Evolutionary conservation across 192 early-diverging fungal species (phyloP).

Genomic region (Linderina pennispora): DNA sequence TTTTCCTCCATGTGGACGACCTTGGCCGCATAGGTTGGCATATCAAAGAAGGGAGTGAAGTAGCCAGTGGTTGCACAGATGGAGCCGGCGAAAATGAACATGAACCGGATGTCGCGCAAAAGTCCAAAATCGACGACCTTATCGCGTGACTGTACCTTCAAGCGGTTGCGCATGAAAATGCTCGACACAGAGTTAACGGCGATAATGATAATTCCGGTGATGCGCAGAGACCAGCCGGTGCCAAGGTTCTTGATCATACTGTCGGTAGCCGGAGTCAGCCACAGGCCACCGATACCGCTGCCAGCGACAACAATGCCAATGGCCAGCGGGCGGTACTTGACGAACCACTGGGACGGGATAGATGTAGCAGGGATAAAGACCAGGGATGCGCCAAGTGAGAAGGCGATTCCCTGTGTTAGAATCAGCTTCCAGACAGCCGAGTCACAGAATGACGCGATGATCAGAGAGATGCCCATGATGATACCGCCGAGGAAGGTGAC

Average conservation of each 20-base stretch:
- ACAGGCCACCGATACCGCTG: constrained; percentile 50
- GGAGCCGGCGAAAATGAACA: constrained; percentile 29
- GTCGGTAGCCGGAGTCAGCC: constrained; percentile 45
- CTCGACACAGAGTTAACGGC: constrained; percentile 36
- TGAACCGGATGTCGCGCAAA: constrained; percentile 41
- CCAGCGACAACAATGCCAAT: constrained; percentile 49
- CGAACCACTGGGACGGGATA: constrained; percentile 56
- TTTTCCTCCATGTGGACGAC: constrained; percentile 26
- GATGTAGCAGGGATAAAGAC: constrained; percentile 47
- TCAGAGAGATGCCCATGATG: constrained; percentile 44
- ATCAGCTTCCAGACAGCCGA: constrained; percentile 54
- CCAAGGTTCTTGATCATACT: constrained; percentile 43
- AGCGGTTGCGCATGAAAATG: constrained; percentile 36
- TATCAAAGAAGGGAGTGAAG: constrained; percentile 53
- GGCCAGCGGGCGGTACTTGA: constrained; percentile 44
- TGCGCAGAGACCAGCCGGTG: constrained; percentile 51
- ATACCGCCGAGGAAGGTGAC: constrained; percentile 46
- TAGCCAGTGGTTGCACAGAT: constrained; percentile 49
- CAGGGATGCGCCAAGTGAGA: constrained; percentile 37
- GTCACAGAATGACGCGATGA: constrained; percentile 54
- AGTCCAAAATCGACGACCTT: constrained; percentile 41
- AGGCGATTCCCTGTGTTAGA: constrained; percentile 53
- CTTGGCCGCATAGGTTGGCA: constrained; percentile 38
- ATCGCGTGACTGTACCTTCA: constrained; percentile 8
- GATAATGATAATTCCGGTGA: constrained; percentile 41